Evolutionary conservation across 306 rosid genomes (phyloP).

Genomic region (Begonia masoniana): DNA sequence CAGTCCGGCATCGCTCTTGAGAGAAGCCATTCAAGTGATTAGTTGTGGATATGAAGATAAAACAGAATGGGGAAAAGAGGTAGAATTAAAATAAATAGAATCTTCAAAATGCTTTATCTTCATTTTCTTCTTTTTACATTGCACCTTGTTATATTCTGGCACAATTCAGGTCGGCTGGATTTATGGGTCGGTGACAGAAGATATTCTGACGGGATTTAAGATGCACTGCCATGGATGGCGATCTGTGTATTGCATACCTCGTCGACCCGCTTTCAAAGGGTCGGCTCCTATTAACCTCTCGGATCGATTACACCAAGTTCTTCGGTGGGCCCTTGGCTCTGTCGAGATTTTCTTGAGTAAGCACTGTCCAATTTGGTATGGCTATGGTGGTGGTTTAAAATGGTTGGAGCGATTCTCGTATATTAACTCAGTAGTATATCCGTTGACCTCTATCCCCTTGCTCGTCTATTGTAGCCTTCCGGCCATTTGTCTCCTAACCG

Average conservation of each 20-base stretch:
- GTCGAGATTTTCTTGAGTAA: conserved; percentile 1
- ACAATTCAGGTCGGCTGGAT: conserved; percentile 84
- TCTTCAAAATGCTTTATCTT: not conserved
- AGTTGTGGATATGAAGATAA: conserved; percentile 94
- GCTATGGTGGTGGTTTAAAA: conserved; percentile 1
- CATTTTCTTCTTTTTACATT: conserved; percentile 2
- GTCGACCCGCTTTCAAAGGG: conserved; percentile 85
- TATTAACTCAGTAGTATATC: conserved; percentile 3
- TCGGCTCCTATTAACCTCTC: conserved; percentile 42
- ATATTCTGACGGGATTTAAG: conserved; percentile 95
- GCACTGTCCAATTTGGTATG: not conserved
- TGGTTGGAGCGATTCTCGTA: conserved; percentile 5
- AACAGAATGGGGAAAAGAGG: conserved; percentile 94
- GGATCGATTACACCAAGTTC: not conserved
- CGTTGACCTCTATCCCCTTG: conserved; percentile 1
- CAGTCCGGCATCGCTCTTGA: conserved; percentile 67
- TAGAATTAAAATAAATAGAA: conserved; percentile 7
- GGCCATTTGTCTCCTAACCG: conserved; percentile 1
- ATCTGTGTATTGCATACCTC: conserved; percentile 92
- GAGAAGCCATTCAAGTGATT: conserved; percentile 84
- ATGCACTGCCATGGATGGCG: conserved; percentile 99
- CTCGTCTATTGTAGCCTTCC: conserved; percentile 2
- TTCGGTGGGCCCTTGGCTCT: conserved; percentile 1
- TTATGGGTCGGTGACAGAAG: conserved; percentile 96
- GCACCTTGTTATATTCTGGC: conserved; percentile 4